Base-by-base conservation (phyloP, 2,329 filamentous ascomycete genomes). In the Trichoderma guizhouense region DNA sequence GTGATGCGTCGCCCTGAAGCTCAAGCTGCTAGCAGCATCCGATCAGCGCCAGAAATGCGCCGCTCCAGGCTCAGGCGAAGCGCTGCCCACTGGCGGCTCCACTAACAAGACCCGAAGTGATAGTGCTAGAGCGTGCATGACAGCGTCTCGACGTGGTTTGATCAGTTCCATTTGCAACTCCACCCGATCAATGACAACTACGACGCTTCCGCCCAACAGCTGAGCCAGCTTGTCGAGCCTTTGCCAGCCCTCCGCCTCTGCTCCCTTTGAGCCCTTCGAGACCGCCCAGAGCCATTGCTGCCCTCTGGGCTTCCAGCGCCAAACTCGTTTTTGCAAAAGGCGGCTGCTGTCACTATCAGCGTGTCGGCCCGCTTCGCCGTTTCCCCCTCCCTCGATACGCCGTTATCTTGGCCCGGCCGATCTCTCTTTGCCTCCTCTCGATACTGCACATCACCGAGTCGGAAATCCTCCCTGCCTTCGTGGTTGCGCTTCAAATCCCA, bases 101-200 rank as follows among this genome's bases (percentile, higher is more conserved):
- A 69, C 66, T 28, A 60, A 43, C 32, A 51, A 21, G 55, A 39
- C 53, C 65, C 65, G 47, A 15, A 30, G 60, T 36, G 68, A 30
- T 60, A 57, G 53, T 55, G 61, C 51, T 71, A 71, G 53, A 32
- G 62, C 43, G 57, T 34, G 71, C 64, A 72, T 63, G 66, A 64
- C 71, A 72, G 64, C 64, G 53, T 51, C 53, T 55, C 66, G 61
- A 71, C 55, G 39, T 57, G 55, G 55, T 58, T 58, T 58, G 28
- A 58, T 32, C 55, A 60, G 65, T 47, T 47, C 43, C 43, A 21
- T 30, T 43, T 53, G 53, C 65, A 60, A 57, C 68, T 64, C 68
- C 61, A 55, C 61, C 60, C 51, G 26, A 65, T 51, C 66, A 51
- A 69, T 61, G 66, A 60, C 65, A 47, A 60, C 65, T 18, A 66